Base-by-base conservation (phyloP, 768 basidiomycete species). In the Dacryopinax spathularia region DNA sequence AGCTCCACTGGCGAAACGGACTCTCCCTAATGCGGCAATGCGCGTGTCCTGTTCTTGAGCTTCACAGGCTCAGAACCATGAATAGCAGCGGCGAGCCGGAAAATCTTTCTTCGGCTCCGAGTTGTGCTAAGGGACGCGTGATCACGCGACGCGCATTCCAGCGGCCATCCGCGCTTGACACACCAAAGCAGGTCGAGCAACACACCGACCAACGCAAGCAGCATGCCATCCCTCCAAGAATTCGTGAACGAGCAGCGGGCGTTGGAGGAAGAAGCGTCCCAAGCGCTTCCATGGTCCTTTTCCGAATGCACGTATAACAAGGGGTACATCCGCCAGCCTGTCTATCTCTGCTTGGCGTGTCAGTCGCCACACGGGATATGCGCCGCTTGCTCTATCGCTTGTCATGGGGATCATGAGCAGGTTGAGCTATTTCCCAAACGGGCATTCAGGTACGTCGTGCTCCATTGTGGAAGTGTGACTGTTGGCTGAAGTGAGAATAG, bases 341-440 rank as follows among this genome's bases (percentile, higher is more conserved):
- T 91, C 10, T 89, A 91, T 72, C 83, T 91, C 62, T 93, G 90
- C 70, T 73, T 84, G 9, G 85, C 87, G 0, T 93, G 90, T 71
- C 77, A 80, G 25, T 78, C 79, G 61, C 77, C 80, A 22, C 82
- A 83, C 62, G 89, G 89, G 20, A 77, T 91, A 63, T 91, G 90
- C 68, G 82, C 87, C 16, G 86, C 90, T 6, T 93, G 90, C 74
- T 89, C 88, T 31, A 80, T 91, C 61, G 87, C 89, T 25, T 93
- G 90, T 71, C 90, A 93, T 71, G 87, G 87, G 15, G 79, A 89
- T 43, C 64, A 68, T 63, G 70, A 91, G 69, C 90, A 92, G 71
- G 73, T 91, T 61, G 90, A 92, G 72, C 79, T 92, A 65, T 91
- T 92, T 74, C 89, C 89, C 1, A 92, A 92, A 71, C 25, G 48